These are phyloP conservation scores for Picea abies DNA, from an alignment of 83 land plant species.

Conservation along the genomic window DNA sequence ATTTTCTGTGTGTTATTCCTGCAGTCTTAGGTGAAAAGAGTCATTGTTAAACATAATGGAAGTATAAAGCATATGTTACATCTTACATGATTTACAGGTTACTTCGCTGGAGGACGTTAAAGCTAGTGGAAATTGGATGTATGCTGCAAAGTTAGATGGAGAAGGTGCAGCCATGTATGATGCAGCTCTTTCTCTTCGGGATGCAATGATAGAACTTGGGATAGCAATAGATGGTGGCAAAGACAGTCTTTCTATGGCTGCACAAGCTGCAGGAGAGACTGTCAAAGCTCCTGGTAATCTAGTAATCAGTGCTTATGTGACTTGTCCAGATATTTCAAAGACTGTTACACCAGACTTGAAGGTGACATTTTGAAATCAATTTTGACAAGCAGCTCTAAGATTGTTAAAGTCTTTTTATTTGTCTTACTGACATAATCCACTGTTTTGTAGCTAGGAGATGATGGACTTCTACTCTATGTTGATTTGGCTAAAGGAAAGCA, in stretches of 20 bases:
- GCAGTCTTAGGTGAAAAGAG: too few species aligned
- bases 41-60: neutral
- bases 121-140: too few species aligned
- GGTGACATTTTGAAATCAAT: conserved; percentile 14
- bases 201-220: conserved; percentile 89
- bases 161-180: too few species aligned
- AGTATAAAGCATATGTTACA: neutral
- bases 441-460: conserved; percentile 62
- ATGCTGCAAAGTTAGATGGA: too few species aligned
- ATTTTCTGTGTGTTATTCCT: neutral
- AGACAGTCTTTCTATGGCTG: conserved; percentile 90
- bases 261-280: conserved; percentile 83
- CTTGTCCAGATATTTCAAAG: conserved; percentile 93
- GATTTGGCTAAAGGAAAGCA: conserved; percentile 83
- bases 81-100: conserved; percentile 9
- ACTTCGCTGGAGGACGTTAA: too few species aligned
- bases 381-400: neutral
- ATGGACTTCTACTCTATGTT: conserved; percentile 85
- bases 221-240: conserved; percentile 54
- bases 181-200: conserved; percentile 87
- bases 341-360: conserved; percentile 96
- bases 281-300: conserved; percentile 97
- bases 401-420: neutral
- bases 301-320: conserved; percentile 89
- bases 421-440: neutral